phyloP scores from a whole-genome alignment of 345 rosid species.

The Murraya paniculata region DNA sequence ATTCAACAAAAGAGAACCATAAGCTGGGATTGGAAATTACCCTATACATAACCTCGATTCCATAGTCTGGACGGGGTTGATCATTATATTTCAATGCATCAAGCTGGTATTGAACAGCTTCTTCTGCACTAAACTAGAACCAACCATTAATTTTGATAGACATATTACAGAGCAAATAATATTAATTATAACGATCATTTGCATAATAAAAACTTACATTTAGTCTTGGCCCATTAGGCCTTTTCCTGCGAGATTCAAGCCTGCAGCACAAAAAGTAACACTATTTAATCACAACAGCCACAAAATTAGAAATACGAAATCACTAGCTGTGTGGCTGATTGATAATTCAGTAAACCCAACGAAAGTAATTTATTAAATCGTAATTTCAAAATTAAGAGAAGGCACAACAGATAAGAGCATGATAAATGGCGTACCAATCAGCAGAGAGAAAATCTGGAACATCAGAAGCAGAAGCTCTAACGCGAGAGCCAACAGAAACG shows the following conservation, averaged over 20 bases:
- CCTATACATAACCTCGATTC: slow-evolving; percentile 90
- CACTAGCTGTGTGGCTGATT: no score
- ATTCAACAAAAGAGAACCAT: not conserved
- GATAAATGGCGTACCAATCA: slow-evolving; percentile 49
- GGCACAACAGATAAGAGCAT: not conserved
- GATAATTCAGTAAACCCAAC: no score
- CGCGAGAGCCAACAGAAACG: slow-evolving; percentile 31
- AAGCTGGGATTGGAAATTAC: slow-evolving; percentile 29
- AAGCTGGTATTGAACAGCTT: slow-evolving; percentile 74
- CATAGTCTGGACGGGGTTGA: slow-evolving; percentile 83
- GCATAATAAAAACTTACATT: slow-evolving; percentile 43
- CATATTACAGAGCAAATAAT: slow-evolving; percentile 4
- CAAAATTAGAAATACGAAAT: not conserved
- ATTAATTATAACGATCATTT: not conserved
- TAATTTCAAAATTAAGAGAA: not conserved
- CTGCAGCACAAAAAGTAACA: slow-evolving; percentile 38
- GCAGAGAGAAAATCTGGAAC: slow-evolving; percentile 88
- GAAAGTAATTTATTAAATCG: no score
- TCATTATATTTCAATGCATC: slow-evolving; percentile 86
- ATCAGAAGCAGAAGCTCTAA: slow-evolving; percentile 60
- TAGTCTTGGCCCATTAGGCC: slow-evolving; percentile 86
- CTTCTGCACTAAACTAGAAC: slow-evolving; percentile 86
- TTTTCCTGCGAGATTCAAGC: slow-evolving; percentile 83
- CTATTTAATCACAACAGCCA: not conserved
- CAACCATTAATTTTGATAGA: slow-evolving; percentile 19